A percentile compares a stretch with the other conserved stretches of the same genome.
These are phyloP conservation scores for Diphasiastrum complanatum DNA, from an alignment of 83 land plant species.

Conservation along the genomic window DNA sequence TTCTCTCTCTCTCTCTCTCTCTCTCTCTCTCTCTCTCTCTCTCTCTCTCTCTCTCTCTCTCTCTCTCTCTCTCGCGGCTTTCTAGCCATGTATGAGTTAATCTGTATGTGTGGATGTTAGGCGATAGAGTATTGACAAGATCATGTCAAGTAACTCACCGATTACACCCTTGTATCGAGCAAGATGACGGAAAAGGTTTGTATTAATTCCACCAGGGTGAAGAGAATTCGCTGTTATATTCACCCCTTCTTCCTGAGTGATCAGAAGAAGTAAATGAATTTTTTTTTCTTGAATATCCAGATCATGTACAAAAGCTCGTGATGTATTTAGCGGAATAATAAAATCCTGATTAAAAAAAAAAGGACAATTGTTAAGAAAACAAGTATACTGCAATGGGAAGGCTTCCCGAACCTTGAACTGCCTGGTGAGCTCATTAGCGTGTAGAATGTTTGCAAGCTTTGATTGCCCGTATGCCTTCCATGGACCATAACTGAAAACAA, in stretches of 20 bases:
- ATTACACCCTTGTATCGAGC: too few species aligned
- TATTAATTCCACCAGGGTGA: slow-evolving; percentile 57
- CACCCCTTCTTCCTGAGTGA: slow-evolving; percentile 43
- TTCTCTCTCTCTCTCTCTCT: slow-evolving; percentile 12
- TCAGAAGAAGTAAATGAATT: slow-evolving; percentile 4
- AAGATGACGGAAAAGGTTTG: slow-evolving; percentile 12
- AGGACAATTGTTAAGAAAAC: too few species aligned
- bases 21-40: slow-evolving; percentile 3
- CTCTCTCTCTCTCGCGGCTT: too few species aligned
- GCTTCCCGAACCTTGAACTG: slow-evolving; percentile 53
- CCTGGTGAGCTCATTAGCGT: slow-evolving; percentile 59
- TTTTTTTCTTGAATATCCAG: background rate
- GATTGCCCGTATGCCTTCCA: slow-evolving; percentile 72
- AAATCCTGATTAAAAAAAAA: too few species aligned
- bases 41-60: too few species aligned
- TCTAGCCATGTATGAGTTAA: too few species aligned
- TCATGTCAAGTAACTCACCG: background rate
- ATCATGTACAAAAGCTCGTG: background rate
- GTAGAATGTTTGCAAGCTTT: slow-evolving; percentile 75
- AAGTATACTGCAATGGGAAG: background rate
- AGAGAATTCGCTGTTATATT: slow-evolving; percentile 64
- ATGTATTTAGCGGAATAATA: background rate
- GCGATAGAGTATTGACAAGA: background rate
- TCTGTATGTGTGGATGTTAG: background rate
- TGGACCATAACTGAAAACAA: slow-evolving; percentile 31